Percentiles rank a stretch among this genome's conserved stretches.
phyloP scores from a whole-genome alignment of 208 protist genomes.

The Phytomonas sp. region DNA sequence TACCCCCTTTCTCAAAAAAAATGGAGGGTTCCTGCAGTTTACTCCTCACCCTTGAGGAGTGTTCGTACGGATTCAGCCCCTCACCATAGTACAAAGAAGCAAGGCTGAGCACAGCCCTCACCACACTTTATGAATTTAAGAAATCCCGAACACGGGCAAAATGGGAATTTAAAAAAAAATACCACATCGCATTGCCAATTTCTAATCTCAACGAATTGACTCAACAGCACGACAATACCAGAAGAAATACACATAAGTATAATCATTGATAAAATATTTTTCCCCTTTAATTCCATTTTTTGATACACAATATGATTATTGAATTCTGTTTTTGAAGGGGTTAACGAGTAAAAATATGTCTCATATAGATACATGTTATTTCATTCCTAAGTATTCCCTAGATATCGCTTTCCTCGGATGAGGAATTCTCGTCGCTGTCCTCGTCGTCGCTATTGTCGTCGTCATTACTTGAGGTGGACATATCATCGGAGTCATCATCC shows the following conservation, averaged over 20 bases:
- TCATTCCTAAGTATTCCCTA: constrained; percentile 16
- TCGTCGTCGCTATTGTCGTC: constrained; percentile 37
- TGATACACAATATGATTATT: background rate
- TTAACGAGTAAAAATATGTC: background rate
- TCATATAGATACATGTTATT: background rate
- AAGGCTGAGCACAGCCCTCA: background rate
- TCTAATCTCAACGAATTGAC: background rate
- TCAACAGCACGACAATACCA: background rate
- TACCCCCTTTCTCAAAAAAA: background rate
- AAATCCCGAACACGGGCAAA: background rate
- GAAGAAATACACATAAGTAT: background rate
- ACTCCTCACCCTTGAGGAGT: background rate
- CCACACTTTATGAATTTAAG: background rate
- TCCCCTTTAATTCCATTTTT: background rate
- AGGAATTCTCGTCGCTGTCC: constrained; percentile 28
- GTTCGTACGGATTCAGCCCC: background rate
- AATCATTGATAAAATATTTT: background rate
- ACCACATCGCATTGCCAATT: background rate
- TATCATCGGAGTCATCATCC: constrained; percentile 21
- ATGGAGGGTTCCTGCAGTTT: background rate
- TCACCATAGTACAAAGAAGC: background rate
- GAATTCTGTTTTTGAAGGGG: background rate
- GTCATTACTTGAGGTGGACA: constrained; percentile 25
- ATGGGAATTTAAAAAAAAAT: background rate
- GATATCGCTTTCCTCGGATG: constrained; percentile 41